Base-by-base conservation (phyloP, 1,284 basidiomycete species). In the Ustilago sp. region DNA sequence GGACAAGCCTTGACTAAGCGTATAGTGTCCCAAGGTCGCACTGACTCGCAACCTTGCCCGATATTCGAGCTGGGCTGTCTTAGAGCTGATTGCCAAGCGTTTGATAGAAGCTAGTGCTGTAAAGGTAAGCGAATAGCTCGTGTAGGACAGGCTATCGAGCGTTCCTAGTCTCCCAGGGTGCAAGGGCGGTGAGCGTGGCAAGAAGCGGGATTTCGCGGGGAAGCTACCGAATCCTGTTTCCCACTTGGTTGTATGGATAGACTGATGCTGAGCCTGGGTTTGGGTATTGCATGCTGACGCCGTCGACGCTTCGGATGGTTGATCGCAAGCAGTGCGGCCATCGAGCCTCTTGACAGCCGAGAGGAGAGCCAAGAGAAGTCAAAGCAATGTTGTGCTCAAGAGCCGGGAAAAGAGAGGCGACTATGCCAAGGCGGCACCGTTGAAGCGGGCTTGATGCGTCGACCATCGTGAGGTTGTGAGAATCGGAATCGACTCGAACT, bases 51-150 rank as follows among this genome's bases (percentile, higher is more conserved):
- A 43, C n/a, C 39, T 41, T 41, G 39, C 15, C 38, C 38, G 38
- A 39, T 39, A 39, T 17, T 17, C 15, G 38, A 11, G 11, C 38
- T 9, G 38, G 9, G 38, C 38, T 39, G 38, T 28, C 11, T 1
- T 17, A 13, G 13, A 15, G 39, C 38, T 12, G 12, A 23, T 55
- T 11, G 19, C 13, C 9, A 9, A 38, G 28, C 36, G 19, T 38
- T 28, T 19, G 8, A 39, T 38, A 17, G 15, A 47, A 47, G 41
- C 15, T n/a, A 8, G 28, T 48, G 23, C 7, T 32, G 39, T n/a
- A 43, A 34, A 13, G 17, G 38, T 53, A 65, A 65, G 63, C 63
- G 63, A 65, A 43, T 59, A 17, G 63, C 57, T 59, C 56, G 63
- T 59, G 56, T 52, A 31, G 51, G 51, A 28, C 53, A 63, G 45